A percentile compares a stretch with the other conserved stretches of the same genome.
Conservation (phyloP, 345 rosid genomes). For the Carallia brachiata region DNA sequence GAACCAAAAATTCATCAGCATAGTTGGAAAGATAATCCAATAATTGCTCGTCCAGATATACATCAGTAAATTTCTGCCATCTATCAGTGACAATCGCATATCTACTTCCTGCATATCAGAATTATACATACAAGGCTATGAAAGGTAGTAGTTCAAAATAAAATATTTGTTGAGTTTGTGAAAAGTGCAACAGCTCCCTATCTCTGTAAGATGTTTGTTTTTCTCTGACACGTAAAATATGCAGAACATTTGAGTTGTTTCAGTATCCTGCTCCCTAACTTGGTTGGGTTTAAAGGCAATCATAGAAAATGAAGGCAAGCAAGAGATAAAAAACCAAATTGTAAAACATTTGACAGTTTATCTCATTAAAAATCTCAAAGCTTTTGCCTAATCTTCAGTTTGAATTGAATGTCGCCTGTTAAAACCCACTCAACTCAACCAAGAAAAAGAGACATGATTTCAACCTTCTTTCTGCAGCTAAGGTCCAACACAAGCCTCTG, state of each 20-base stretch:
- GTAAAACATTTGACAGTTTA: neutral
- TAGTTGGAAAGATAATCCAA: slow-evolving; percentile 72
- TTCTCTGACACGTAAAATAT: neutral
- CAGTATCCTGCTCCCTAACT: neutral
- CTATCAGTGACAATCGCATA: slow-evolving; percentile 92
- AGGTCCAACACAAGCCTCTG: slow-evolving; percentile 82
- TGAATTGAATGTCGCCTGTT: neutral
- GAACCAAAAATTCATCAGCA: slow-evolving; percentile 93
- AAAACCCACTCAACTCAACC: neutral
- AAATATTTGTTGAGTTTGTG: neutral
- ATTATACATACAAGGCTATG: neutral
- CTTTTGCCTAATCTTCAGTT: neutral
- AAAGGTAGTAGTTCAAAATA: neutral
- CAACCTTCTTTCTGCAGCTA: slow-evolving; percentile 94
- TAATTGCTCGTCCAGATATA: slow-evolving; percentile 62
- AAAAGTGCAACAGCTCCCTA: neutral
- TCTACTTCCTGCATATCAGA: slow-evolving; percentile 54
- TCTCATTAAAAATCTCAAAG: neutral
- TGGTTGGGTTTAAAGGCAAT: neutral
- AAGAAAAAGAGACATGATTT: neutral
- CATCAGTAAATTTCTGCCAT: slow-evolving; percentile 94
- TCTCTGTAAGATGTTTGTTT: neutral
- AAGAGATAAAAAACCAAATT: neutral
- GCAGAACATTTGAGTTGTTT: neutral
- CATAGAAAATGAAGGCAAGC: neutral